Conservation (phyloP, 306 rosid genomes). For the Macrotyloma uniflorum region DNA sequence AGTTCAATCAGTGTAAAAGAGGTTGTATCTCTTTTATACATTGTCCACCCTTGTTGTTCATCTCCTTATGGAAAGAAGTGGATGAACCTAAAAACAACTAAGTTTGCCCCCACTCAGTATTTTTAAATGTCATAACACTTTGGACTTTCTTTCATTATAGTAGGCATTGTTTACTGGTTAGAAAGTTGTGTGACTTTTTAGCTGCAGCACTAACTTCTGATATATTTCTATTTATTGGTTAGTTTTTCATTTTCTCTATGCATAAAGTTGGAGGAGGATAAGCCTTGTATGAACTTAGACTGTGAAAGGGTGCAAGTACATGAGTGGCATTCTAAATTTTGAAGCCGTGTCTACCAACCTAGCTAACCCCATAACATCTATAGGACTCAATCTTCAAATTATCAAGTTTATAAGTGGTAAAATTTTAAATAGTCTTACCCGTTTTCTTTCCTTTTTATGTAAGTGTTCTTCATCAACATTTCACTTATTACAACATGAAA, state of each 20-base stretch:
- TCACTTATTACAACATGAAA: too few relatives aligned
- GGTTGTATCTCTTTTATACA: slow-evolving; percentile 49
- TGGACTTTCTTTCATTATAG: not conserved
- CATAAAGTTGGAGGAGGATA: not conserved
- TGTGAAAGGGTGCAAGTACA: too few relatives aligned
- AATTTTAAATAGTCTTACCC: too few relatives aligned
- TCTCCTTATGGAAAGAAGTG: slow-evolving; percentile 38
- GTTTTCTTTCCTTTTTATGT: too few relatives aligned
- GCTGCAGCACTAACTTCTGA: not conserved
- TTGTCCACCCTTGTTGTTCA: slow-evolving; percentile 23
- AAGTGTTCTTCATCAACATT: too few relatives aligned
- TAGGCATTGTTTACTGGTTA: not conserved
- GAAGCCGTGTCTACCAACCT: too few relatives aligned
- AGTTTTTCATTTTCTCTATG: not conserved
- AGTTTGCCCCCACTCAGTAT: slow-evolving; percentile 8
- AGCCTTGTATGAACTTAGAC: not conserved
- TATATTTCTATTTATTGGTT: not conserved
- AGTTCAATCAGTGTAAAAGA: not conserved
- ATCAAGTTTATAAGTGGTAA: too few relatives aligned
- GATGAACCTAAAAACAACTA: slow-evolving; percentile 40
- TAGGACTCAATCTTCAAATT: too few relatives aligned
- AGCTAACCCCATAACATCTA: too few relatives aligned
- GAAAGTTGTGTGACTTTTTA: not conserved
- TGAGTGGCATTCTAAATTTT: too few relatives aligned
- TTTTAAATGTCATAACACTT: slow-evolving; percentile 33